These are phyloP conservation scores for Scheffersomyces quercinus DNA, from an alignment of 1,139 yeast genomes.

Conservation along the genomic window DNA sequence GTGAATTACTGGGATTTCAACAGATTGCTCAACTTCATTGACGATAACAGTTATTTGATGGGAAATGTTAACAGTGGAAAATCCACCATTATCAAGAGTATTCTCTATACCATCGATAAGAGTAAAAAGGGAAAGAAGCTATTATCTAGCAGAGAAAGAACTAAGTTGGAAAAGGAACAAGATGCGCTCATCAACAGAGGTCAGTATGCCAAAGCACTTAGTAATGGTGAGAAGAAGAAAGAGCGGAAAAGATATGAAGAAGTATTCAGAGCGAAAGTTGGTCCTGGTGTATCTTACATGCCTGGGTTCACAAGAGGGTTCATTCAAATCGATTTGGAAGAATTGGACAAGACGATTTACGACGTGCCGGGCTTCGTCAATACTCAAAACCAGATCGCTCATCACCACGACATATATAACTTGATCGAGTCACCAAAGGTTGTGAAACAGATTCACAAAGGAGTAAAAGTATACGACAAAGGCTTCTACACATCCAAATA, in stretches of 20 bases:
- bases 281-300: constrained; percentile 49
- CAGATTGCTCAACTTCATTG: constrained; percentile 34
- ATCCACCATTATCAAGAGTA: constrained; percentile 59
- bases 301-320: constrained; percentile 61
- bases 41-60: constrained; percentile 52
- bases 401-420: constrained; percentile 16
- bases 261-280: constrained; percentile 23
- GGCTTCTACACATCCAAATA: constrained; percentile 40
- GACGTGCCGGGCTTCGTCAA: constrained; percentile 60
- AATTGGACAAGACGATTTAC: constrained; percentile 30
- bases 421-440: constrained; percentile 24
- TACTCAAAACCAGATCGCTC: background rate
- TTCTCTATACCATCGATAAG: constrained; percentile 30
- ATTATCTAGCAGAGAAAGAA: constrained; percentile 10
- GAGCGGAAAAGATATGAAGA: constrained; percentile 13
- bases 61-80: constrained; percentile 83
- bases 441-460: constrained; percentile 38
- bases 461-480: constrained; percentile 32
- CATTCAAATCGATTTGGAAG: constrained; percentile 32
- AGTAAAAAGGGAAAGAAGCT: constrained; percentile 7
- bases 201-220: constrained; percentile 2
- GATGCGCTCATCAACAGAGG: constrained; percentile 14
- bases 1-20: constrained; percentile 53
- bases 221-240: constrained; percentile 9
- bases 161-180: constrained; percentile 17